These are phyloP conservation scores for Cladosporium sphaerospermum DNA, from an alignment of 2,329 filamentous ascomycete species.

Conservation along the genomic window DNA sequence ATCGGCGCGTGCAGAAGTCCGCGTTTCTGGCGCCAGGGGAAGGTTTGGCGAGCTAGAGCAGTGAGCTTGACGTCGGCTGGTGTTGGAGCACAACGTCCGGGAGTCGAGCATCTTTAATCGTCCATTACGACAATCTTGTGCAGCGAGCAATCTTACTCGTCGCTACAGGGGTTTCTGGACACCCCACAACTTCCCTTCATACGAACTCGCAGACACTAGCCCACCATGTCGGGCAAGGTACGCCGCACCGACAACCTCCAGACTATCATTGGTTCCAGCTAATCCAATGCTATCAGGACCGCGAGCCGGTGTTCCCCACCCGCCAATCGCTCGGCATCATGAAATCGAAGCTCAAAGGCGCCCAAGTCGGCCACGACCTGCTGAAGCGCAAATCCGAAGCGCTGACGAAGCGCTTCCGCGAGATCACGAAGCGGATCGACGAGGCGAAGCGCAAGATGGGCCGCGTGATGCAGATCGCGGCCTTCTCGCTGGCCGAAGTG, in stretches of 20 bases:
- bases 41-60: background rate
- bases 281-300: conserved; percentile 57
- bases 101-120: no score
- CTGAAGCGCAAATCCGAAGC: conserved; percentile 98
- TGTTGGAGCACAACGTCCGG: no score
- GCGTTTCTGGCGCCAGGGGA: background rate
- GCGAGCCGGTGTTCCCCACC: conserved; percentile 95
- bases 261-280: background rate
- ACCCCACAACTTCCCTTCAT: no score
- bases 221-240: conserved; percentile 24
- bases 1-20: background rate
- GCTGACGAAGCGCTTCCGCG: conserved; percentile 74
- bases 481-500: conserved; percentile 94
- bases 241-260: background rate
- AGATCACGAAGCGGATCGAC: conserved; percentile 95
- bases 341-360: conserved; percentile 93
- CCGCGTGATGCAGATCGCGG: conserved; percentile 96
- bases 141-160: no score
- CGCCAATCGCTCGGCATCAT: conserved; percentile 94
- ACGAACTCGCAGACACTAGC: background rate
- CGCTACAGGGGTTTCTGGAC: no score
- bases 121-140: no score
- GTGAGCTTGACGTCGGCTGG: conserved; percentile 5
- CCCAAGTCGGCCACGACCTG: conserved; percentile 74
- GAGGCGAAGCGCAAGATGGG: conserved; percentile 99